Percentiles rank a stretch among this genome's conserved stretches.
Evolutionary conservation across 345 rosid species (phyloP).

Genomic region (Reutealis trisperma): DNA sequence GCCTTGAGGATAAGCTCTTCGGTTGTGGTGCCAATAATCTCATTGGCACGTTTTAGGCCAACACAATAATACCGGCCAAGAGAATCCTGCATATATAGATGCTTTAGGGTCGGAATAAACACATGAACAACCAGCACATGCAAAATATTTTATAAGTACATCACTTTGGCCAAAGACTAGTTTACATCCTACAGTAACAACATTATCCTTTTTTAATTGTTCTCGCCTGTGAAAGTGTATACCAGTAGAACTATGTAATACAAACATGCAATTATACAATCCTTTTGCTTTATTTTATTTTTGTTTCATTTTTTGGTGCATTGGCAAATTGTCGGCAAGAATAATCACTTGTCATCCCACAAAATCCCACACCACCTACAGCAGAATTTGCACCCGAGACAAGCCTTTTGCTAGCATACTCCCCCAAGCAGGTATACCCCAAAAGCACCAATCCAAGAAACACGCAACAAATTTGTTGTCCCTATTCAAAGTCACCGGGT

Average conservation of each 20-base stretch:
- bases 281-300: too few species aligned
- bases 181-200: neutral
- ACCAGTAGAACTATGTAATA: neutral
- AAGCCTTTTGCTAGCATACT: neutral
- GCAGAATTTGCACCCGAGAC: neutral
- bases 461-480: neutral
- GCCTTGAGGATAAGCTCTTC: constrained; percentile 92
- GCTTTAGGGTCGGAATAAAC: neutral
- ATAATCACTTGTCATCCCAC: neutral
- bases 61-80: constrained; percentile 76
- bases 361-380: neutral
- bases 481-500: neutral
- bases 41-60: constrained; percentile 80
- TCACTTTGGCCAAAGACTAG: too few species aligned
- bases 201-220: neutral
- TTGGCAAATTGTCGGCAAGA: neutral
- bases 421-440: neutral
- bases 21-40: constrained; percentile 82
- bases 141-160: neutral
- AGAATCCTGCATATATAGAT: constrained; percentile 52
- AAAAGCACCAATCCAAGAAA: neutral
- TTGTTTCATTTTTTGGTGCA: too few species aligned
- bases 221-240: neutral
- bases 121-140: neutral
- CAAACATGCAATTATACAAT: neutral